A percentile compares a stretch with the other conserved stretches of the same genome.
Conservation (phyloP, 2,329 filamentous ascomycete genomes). For the Neurospora sp. region DNA sequence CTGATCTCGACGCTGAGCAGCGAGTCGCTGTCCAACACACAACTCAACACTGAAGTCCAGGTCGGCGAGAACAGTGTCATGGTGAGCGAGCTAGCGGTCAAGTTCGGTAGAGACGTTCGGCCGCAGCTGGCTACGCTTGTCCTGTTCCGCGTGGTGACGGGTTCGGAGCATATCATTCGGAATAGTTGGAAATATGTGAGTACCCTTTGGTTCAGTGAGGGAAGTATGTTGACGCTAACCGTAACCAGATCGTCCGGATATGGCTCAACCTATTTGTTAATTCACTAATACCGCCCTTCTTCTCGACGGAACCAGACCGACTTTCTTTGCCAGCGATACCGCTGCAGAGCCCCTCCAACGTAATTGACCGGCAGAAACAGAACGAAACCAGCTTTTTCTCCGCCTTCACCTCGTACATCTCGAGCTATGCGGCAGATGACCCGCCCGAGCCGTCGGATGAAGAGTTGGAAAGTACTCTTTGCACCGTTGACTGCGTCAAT, state of each 20-base stretch:
- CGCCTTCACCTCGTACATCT: slow-evolving; percentile 91
- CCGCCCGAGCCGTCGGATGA: slow-evolving; percentile 96
- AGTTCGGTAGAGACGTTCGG: slow-evolving; percentile 86
- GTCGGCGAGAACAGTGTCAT: slow-evolving; percentile 87
- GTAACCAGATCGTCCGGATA: slow-evolving; percentile 67
- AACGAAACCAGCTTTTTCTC: slow-evolving; percentile 83
- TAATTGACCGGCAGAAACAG: slow-evolving; percentile 78
- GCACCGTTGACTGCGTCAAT: slow-evolving; percentile 87
- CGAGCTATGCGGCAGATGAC: slow-evolving; percentile 97
- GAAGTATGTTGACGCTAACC: slow-evolving; percentile 20
- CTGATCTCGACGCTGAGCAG: slow-evolving; percentile 83
- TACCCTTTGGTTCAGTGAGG: slow-evolving; percentile 12
- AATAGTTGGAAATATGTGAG: slow-evolving; percentile 72
- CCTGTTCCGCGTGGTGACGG: slow-evolving; percentile 84
- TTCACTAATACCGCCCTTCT: slow-evolving; percentile 78
- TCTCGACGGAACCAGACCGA: slow-evolving; percentile 50
- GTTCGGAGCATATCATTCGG: slow-evolving; percentile 68
- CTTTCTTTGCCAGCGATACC: slow-evolving; percentile 74
- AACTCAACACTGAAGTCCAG: slow-evolving; percentile 91
- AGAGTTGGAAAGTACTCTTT: slow-evolving; percentile 90
- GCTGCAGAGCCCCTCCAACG: slow-evolving; percentile 79
- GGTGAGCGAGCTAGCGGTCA: slow-evolving; percentile 96
- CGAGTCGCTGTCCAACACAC: slow-evolving; percentile 67
- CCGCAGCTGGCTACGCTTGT: slow-evolving; percentile 90
- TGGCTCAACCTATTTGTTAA: slow-evolving; percentile 96